Evolutionary conservation across 23 red algal species (phyloP), one percentile per base, ranked within the genome.

Genomic region (Gracilaria vermiculophylla): DNA sequence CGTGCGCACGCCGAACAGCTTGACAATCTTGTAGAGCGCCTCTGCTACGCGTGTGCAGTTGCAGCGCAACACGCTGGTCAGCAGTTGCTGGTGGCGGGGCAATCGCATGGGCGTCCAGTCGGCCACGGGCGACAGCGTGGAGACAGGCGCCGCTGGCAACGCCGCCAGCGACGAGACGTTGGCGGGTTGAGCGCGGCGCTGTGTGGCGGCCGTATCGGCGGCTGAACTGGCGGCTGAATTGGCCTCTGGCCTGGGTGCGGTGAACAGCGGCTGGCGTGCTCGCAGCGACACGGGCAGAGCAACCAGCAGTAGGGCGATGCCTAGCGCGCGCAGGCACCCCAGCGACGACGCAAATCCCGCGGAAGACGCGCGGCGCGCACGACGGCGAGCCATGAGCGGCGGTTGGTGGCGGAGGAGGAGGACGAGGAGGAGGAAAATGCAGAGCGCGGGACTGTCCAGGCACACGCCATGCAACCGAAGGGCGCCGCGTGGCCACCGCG

Each of bases 1-100:
- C 80, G 56, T 39, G 9, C n/a, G 37, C 36, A 83, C 56, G 56
- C 80, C 80, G 42, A 83, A 83, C 80, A 83, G 61, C 80, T 66
- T 50, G 34, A 83, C 62, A 12, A 83, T 49, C 80, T 83, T 83
- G 36, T 47, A 83, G 32, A 83, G 45, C 56, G 56, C 62, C 31
- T 83, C 43, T 12, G 34, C 62, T 39, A 83, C 80, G 35, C 80
- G 53, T 61, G 80, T 69, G 40, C 56, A 43, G 42, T 83, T 83
- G 54, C 61, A 47, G 14, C 77, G 51, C 23, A 28, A 27, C 27
- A 62, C 24, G 53, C 50, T 31, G n/a, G 32, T 24, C 24, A 28
- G 1, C 77, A 29, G 5, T 41, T 25, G 28, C 28, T 29, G 28
- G 16, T 28, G n/a, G 40, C 72, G 35, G 11, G 19, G 20, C 43